Evolutionary conservation across 2,329 filamentous ascomycete species (phyloP), one percentile per base, ranked within the genome.

Genomic region (Claviceps africana): DNA sequence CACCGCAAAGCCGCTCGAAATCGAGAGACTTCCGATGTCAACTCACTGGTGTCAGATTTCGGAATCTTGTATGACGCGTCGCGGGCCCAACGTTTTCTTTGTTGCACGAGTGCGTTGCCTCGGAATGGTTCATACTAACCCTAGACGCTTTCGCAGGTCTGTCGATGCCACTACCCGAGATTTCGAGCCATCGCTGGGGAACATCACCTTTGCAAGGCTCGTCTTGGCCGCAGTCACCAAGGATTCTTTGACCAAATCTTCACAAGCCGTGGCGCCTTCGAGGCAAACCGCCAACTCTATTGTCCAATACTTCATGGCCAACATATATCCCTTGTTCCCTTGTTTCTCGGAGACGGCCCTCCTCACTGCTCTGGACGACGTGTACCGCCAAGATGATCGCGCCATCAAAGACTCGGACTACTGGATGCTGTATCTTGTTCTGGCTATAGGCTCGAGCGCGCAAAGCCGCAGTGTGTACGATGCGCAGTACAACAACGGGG

Each of bases 121-220:
- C 30, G 35, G 35, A 37, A 30, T 47, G 17, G 7, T 6, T 19
- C 31, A 8, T 33, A 28, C 52, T 53, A 21, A 53, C 52, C 37
- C 4, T 25, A 13, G 8, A 21, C 11, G 42, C 1, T 37, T 19
- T 30, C 13, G 46, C 60, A 93, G 88, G 52, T 88, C 91, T 5
- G 88, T 98, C 62, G 95, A 95, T 71, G 90, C 93, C 30, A 96
- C 90, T 0, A 91, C 90, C 1, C 79, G 89, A 62, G 93, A 97
- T 66, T 96, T 96, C 63, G 88, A 95, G 65, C 85, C 88, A 9
- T 88, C 90, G 53, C 83, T 86, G 31, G 85, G 82, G 55, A 88
- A 88, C 61, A 94, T 95, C 78, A 95, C 89, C 0, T 96, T 96
- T 74, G 88, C 89, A 28, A 83, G 88, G 37, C 76, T 97, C 21